Evolutionary conservation across 73 alveolate genomes (phyloP).

Genomic region (Blepharisma japonicum): DNA sequence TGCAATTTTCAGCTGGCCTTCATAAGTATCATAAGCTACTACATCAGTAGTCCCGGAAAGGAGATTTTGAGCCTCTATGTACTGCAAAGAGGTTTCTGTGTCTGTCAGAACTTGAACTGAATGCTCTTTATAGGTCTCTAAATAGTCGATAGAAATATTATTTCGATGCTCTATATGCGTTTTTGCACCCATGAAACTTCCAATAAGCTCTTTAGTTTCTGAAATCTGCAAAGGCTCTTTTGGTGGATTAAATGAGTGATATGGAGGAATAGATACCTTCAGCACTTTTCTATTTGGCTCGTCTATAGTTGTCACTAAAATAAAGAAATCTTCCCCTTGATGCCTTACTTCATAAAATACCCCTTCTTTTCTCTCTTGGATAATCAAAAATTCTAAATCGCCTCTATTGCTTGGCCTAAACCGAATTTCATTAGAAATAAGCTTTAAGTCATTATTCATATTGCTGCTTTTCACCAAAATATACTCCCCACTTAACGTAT

Average conservation of each 20-base stretch:
- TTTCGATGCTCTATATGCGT: slow-evolving; percentile 17
- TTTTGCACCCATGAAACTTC: not conserved
- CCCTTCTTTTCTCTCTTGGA: slow-evolving; percentile 23
- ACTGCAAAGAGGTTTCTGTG: slow-evolving; percentile 14
- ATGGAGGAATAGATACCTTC: slow-evolving; percentile 21
- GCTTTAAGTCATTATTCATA: not conserved
- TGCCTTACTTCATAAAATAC: slow-evolving; percentile 2
- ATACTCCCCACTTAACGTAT: slow-evolving; percentile 12
- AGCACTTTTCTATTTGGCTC: slow-evolving; percentile 5
- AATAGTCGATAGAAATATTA: slow-evolving; percentile 7
- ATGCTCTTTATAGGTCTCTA: slow-evolving; percentile 11
- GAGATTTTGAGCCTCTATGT: slow-evolving; percentile 15
- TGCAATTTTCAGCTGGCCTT: slow-evolving; percentile 21
- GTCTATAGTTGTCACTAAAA: not conserved
- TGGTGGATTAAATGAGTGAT: not conserved
- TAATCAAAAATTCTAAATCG: not conserved
- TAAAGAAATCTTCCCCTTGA: slow-evolving; percentile 11
- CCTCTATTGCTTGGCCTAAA: slow-evolving; percentile 20
- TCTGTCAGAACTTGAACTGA: not conserved
- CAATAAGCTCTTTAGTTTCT: not conserved
- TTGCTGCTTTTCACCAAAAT: not conserved
- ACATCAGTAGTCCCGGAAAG: not conserved
- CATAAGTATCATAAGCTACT: slow-evolving; percentile 6
- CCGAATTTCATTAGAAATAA: not conserved
- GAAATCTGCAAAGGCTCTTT: not conserved